Base-by-base conservation (phyloP, 495 filamentous ascomycete genomes). In the Staphylotrichum longicolle region DNA sequence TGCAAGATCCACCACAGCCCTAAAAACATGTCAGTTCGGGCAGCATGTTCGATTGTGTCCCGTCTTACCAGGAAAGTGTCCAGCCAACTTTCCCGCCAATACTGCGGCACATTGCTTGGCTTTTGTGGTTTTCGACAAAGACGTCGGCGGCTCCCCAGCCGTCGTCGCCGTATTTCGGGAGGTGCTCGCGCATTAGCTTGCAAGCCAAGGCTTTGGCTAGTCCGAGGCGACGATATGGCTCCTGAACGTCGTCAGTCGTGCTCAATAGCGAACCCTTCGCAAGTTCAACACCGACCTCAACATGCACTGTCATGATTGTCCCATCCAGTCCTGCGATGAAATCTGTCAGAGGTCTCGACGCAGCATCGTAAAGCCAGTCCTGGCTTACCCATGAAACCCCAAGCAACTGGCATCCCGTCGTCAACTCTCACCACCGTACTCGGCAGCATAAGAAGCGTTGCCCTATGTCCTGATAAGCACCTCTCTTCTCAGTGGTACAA, bases 71-170 rank as follows among this genome's bases (percentile, higher is more conserved):
- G 20, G 73, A 76, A 7, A 72, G 39, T 3, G 63, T 59, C 75
- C 77, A 80, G 40, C 54, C 56, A 7, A 65, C 42, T 42, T 63
- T 72, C 1, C 77, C 79, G 7, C 77, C 75, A 37, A 81, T 63
- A 54, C 78, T 78, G 54, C 57, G 76, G 61, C 78, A 80, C 8
- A 81, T 67, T 0, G 63, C 71, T 51, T 78, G 74, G 47, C 78
- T 80, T 40, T 69, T 64, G 0, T 56, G 2, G 55, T 82, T 82
- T 0, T 66, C 67, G 0, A 70, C 64, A 5, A 70, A 71, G 3
- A 82, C 78, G 62, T 81, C 75, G 1, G 79, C 78, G 37, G 74
- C 75, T 8, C 70, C 74, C 61, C 71, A 72, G 5, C 66, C 72
- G 10, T 81, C 77, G 32, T 74, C 62, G 2, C 72, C 75, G 49